Base-by-base conservation (phyloP, 257 asterid species). In the Penstemon eatonii region DNA sequence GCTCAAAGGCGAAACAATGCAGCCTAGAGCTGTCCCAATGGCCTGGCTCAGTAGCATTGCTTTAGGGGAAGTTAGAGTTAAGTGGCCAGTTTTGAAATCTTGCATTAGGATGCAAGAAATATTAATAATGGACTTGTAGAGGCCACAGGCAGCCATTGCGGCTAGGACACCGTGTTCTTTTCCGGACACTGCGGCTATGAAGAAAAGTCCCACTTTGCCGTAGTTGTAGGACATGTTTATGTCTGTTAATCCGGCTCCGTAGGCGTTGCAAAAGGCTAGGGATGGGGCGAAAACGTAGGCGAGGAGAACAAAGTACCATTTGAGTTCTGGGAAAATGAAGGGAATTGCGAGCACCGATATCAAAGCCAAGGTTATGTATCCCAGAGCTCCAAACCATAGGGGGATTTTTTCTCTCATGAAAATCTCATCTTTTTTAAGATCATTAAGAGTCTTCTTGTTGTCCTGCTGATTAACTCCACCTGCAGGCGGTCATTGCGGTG, bases 201-300 rank as follows among this genome's bases (percentile, higher is more conserved):
- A 56, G 69, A 90, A 90, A 2, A 90, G 91, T 3, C 89, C 94
- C 6, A 87, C 87, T 77, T 90, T 90, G 1, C 97, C 91, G 47
- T 86, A 90, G 66, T 87, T 90, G 78, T 81, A 87, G 5, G 94
- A 75, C 91, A 87, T 79, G 88, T 90, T 90, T 46, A 90, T 81
- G 63, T 90, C 97, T 2, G 97, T 90, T 45, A 90, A 56, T 19
- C 97, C 97, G 3, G 89, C 84, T 6, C 97, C 97, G 46, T 90
- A 90, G 0, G 97, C 96, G 12, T 87, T 90, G 79, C 96, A 86
- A 78, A 90, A 90, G 74, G 91, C 89, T 46, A 90, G 57, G 4
- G 89, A 61, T 5, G 97, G 97, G 1, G 95, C 85, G 11, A 84
- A 41, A 2, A 81, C 37, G 78, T 90, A 87, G 18, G 93, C 92